Conservation (phyloP, 148 eudicot species). For the Vaccinium macrocarpon region DNA sequence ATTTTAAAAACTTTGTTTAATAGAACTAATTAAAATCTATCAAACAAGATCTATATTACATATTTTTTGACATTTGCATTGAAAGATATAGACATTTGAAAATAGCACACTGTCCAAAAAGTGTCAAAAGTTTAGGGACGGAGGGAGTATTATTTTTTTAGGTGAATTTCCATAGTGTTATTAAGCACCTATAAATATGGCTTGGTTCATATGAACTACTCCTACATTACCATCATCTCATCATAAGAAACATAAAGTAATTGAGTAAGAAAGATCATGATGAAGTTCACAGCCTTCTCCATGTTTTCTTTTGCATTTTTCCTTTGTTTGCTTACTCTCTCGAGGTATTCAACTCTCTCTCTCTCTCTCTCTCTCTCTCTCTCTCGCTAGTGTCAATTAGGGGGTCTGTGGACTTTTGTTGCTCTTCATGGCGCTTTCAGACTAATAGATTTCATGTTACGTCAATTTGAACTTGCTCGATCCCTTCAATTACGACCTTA, state of each 20-base stretch:
- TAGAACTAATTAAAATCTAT: no score
- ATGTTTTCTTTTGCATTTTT: background rate
- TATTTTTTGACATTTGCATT: no score
- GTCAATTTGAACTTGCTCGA: background rate
- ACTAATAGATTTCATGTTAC: background rate
- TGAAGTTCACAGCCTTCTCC: background rate
- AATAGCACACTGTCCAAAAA: no score
- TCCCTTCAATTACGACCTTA: background rate
- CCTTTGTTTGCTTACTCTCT: background rate
- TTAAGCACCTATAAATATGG: background rate
- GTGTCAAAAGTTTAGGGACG: no score
- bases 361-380: background rate
- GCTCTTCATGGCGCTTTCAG: no score
- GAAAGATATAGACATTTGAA: no score
- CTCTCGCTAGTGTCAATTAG: background rate
- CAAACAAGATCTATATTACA: no score
- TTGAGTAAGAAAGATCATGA: background rate
- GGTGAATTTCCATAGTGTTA: background rate
- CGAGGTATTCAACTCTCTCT: background rate
- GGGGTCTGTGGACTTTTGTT: no score
- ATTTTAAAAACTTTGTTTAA: no score
- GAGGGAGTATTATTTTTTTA: no score
- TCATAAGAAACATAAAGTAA: background rate
- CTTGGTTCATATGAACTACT: background rate
- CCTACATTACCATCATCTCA: background rate